phyloP scores from a whole-genome alignment of 2,329 filamentous ascomycete species.

The Cordyceps javanica region DNA sequence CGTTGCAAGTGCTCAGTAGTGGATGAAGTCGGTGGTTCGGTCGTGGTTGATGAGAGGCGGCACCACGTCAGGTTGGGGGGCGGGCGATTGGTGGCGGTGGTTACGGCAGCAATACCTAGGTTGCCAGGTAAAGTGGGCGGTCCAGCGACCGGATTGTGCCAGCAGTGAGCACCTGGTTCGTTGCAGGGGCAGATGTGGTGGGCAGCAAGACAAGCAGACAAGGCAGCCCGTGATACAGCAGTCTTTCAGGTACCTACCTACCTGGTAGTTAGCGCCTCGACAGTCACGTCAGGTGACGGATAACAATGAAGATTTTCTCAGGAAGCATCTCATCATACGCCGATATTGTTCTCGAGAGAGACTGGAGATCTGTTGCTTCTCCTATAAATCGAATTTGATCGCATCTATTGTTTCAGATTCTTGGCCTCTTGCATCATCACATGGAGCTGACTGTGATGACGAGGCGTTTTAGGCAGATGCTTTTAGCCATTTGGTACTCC shows the following conservation, averaged over 20 bases:
- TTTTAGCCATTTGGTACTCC: neutral
- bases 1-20: slow-evolving; percentile 4
- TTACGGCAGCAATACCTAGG: neutral
- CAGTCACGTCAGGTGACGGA: slow-evolving; percentile 1
- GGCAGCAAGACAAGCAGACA: too few species aligned
- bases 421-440: neutral
- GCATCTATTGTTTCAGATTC: neutral
- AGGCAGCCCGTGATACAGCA: too few species aligned
- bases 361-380: neutral
- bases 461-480: neutral
- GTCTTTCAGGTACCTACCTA: neutral
- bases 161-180: too few species aligned
- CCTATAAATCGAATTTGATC: neutral
- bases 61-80: slow-evolving; percentile 7
- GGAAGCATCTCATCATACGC: neutral
- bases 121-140: slow-evolving; percentile 1
- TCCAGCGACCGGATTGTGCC: too few species aligned
- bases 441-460: neutral
- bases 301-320: neutral
- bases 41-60: neutral
- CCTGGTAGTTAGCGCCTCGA: neutral
- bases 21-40: slow-evolving; percentile 8
- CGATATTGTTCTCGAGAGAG: neutral
- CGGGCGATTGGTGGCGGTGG: slow-evolving; percentile 10
- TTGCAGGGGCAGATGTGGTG: too few species aligned